A percentile compares a stretch with the other conserved stretches of the same genome.
Evolutionary conservation across 768 basidiomycete species (phyloP).

Genomic region (Boletus tylopilopsis): DNA sequence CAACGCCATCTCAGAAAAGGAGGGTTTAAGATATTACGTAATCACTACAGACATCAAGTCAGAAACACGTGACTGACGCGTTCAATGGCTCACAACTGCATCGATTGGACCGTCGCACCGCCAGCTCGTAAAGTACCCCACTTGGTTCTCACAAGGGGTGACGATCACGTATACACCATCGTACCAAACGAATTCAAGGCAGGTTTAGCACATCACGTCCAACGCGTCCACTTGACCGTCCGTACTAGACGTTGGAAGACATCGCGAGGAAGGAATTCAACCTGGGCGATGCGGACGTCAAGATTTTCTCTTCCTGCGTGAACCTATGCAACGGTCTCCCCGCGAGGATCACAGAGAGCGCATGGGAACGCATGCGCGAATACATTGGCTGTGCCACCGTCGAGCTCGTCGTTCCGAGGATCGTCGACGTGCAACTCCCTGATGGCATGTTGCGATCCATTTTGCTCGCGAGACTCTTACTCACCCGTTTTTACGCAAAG

Average conservation of each 20-base stretch:
- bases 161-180: conserved; percentile 15
- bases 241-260: conserved; percentile 15
- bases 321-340: conserved; percentile 18
- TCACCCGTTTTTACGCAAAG: background rate
- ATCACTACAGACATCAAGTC: background rate
- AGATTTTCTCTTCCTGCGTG: conserved; percentile 16
- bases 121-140: conserved; percentile 20
- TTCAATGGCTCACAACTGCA: conserved; percentile 25
- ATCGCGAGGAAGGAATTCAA: conserved; percentile 18
- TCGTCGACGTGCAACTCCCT: background rate
- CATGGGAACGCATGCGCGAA: conserved; percentile 17
- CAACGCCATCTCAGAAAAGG: conserved; percentile 6
- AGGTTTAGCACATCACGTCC: background rate
- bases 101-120: conserved; percentile 21
- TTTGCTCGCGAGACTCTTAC: too few species aligned
- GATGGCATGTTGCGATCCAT: conserved; percentile 1
- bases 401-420: background rate
- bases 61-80: conserved; percentile 12
- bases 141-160: conserved; percentile 16
- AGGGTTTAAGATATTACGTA: conserved; percentile 9
- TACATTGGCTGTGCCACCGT: conserved; percentile 26
- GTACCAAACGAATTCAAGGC: conserved; percentile 19
- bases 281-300: conserved; percentile 15
- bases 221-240: background rate
- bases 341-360: conserved; percentile 20